Evolutionary conservation across 148 eudicot genomes (phyloP), one percentile per base, ranked within the genome.

Genomic region (Drosera capensis): DNA sequence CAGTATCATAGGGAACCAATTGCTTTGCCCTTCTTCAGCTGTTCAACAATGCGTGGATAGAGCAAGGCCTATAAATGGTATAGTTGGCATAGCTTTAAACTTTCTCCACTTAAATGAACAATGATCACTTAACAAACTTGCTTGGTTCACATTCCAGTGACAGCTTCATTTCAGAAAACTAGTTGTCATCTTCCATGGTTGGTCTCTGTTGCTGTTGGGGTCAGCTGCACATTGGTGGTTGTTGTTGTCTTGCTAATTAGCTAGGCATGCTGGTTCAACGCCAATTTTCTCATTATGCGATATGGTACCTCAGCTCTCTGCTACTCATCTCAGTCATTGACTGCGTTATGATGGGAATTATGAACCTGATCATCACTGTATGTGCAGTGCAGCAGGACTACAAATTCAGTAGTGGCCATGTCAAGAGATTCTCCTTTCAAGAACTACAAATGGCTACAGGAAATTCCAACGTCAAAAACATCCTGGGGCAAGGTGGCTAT

Each of bases 311-410:
- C n/a, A 55, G 12, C 13, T 12, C 22, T 46, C 23, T 8, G 20
- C 29, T 28, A 14, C 47, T 49, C 26, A 23, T 19, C 14, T 21
- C 9, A n/a, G 7, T n/a, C 44, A 42, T 24, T n/a, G 14, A 40
- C 9, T 14, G n/a, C 44, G 15, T 39, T 7, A 42, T 48, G n/a
- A 20, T 19, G 8, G 18, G 37, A 2, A 20, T 12, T 45, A 11
- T 31, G 25, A 35, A 49, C n/a, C n/a, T n/a, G n/a, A n/a, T n/a
- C n/a, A 14, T 50, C 28, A 62, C 25, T 50, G 53, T 52, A 55
- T 44, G 25, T 72, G 63, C 94, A 87, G 96, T 83, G 72, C 82
- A 74, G 60, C 94, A 82, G 58, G 96, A 87, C 61, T 74, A 64
- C 39, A 94, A 87, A 43, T 72, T 83, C 29, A 67, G 71, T 41